Percentiles rank a stretch among this genome's conserved stretches.
phyloP scores from a whole-genome alignment of 192 early-diverging fungal species.

The Podila epicladia region DNA sequence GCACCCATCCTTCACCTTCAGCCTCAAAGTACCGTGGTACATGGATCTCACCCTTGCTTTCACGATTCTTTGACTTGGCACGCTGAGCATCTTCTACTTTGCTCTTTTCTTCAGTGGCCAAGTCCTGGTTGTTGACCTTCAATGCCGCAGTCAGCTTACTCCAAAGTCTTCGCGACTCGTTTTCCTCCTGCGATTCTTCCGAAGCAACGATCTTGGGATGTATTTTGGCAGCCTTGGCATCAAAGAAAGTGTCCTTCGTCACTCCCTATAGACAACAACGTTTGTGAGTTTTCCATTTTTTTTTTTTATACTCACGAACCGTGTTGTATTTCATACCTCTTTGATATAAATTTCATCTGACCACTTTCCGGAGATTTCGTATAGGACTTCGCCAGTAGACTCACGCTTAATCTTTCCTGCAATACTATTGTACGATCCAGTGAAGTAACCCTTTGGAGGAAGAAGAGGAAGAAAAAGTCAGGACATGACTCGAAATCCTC shows the following conservation, averaged over 20 bases:
- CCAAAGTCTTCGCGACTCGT: conserved; percentile 90
- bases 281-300: too few relatives aligned
- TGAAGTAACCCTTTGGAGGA: conserved; percentile 73
- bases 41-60: conserved; percentile 56
- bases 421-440: conserved; percentile 80
- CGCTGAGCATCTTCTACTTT: conserved; percentile 82
- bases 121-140: conserved; percentile 67
- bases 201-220: conserved; percentile 75
- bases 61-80: conserved; percentile 49
- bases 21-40: conserved; percentile 72
- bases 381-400: conserved; percentile 78
- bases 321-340: conserved; percentile 32
- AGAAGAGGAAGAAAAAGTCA: background rate
- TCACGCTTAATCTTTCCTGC: conserved; percentile 83
- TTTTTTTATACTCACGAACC: conserved; percentile 3
- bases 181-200: conserved; percentile 76
- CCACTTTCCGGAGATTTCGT: conserved; percentile 90
- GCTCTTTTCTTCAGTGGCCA: conserved; percentile 75
- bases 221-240: conserved; percentile 71
- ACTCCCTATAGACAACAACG: conserved; percentile 10
- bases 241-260: conserved; percentile 74
- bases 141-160: conserved; percentile 78
- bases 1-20: conserved; percentile 23
- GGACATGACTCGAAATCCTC: too few relatives aligned
- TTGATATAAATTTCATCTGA: conserved; percentile 74